Percentiles rank a stretch among this genome's conserved stretches.
phyloP scores from a whole-genome alignment of 805 yeast species.

The Kuraishia molischiana region DNA sequence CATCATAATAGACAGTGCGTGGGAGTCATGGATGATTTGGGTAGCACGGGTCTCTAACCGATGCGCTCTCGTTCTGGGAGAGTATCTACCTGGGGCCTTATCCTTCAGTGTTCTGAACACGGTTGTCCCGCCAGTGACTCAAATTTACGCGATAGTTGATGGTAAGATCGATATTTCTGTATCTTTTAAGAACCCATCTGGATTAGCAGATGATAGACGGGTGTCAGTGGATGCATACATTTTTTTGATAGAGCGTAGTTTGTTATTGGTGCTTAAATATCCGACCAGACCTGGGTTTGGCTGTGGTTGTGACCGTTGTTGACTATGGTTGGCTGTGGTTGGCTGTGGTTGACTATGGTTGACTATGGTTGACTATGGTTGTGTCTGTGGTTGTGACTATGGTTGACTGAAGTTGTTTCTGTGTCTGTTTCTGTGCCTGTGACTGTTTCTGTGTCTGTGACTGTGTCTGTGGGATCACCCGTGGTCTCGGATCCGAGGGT shows the following conservation, averaged over 20 bases:
- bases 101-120: no score
- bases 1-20: constrained; percentile 1
- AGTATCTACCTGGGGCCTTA: no score
- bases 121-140: background rate
- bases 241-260: no score
- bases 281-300: no score
- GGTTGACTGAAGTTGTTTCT: background rate
- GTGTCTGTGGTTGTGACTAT: background rate
- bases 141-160: constrained; percentile 30
- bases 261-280: no score
- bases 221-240: constrained; percentile 40
- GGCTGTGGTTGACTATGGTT: no score
- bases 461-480: background rate
- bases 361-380: no score
- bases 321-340: no score
- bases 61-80: no score
- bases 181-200: constrained; percentile 41
- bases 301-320: no score
- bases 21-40: background rate
- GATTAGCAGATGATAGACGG: constrained; percentile 35
- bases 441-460: background rate
- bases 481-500: constrained; percentile 20
- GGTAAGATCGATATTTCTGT: constrained; percentile 29
- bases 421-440: background rate
- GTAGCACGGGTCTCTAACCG: no score